Conservation (phyloP, 805 yeast species). For the Priceomyces medius region DNA sequence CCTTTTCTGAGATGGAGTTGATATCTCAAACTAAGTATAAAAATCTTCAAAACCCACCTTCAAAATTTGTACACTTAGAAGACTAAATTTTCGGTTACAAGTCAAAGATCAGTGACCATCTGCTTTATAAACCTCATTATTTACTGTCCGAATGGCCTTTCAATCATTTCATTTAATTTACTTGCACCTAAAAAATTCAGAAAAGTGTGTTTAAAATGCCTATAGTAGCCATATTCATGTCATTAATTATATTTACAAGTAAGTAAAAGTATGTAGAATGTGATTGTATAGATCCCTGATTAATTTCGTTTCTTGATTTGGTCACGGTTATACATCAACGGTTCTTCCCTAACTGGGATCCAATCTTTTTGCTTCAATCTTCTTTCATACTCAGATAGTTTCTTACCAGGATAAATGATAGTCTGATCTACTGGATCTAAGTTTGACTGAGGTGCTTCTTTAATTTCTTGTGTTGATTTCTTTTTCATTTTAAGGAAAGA, state of each 20-base stretch:
- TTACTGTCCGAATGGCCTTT: no score
- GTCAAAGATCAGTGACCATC: no score
- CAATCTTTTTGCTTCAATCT: conserved; percentile 40
- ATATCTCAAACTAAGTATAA: not conserved
- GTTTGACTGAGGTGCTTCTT: conserved; percentile 38
- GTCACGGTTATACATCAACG: conserved; percentile 31
- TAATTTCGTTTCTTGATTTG: conserved; percentile 21
- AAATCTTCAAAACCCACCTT: no score
- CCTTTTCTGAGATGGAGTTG: no score
- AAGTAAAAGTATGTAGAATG: not conserved
- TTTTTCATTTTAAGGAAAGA: conserved; percentile 63
- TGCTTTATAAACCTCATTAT: no score
- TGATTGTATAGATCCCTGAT: conserved; percentile 1
- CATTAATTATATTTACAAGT: not conserved
- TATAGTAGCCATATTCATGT: no score
- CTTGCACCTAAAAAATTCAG: no score
- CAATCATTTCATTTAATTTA: no score
- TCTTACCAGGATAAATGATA: conserved; percentile 73
- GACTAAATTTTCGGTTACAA: no score
- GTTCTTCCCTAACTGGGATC: conserved; percentile 44
- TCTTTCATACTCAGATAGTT: conserved; percentile 34
- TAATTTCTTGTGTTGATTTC: conserved; percentile 23
- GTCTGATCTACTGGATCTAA: conserved; percentile 61
- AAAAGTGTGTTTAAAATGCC: no score
- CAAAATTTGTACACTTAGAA: no score